Conservation (phyloP, 148 eudicot genomes). For the Rhododendron ferrugineum region DNA sequence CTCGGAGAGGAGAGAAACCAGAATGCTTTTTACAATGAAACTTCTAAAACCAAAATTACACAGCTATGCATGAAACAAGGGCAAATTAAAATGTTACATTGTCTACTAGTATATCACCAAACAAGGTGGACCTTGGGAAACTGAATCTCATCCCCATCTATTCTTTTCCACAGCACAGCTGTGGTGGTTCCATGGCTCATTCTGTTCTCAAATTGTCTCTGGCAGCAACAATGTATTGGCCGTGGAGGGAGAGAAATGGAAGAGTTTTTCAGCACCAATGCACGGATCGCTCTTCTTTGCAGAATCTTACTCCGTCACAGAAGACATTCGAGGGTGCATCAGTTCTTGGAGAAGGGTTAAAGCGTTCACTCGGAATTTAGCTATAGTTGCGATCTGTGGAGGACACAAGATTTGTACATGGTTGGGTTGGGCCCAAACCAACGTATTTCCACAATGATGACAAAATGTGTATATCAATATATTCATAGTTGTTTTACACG, state of each 20-base stretch:
- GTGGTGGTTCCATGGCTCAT: neutral
- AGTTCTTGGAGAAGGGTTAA: neutral
- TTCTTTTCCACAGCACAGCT: neutral
- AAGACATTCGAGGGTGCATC: neutral
- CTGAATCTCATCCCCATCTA: neutral
- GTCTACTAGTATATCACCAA: neutral
- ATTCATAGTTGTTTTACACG: too few relatives aligned
- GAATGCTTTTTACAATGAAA: neutral
- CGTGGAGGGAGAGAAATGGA: neutral
- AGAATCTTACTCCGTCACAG: neutral
- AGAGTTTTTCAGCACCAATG: neutral
- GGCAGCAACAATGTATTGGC: neutral
- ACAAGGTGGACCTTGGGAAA: neutral
- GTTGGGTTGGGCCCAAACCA: too few relatives aligned
- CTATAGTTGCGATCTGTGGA: neutral
- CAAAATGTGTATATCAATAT: too few relatives aligned
- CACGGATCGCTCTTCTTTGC: neutral
- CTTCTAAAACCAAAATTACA: neutral
- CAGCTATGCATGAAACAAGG: neutral
- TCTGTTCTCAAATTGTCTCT: neutral
- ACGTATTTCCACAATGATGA: too few relatives aligned
- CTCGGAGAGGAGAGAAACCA: neutral
- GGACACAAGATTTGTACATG: too few relatives aligned
- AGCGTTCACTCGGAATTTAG: too few relatives aligned
- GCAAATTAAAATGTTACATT: neutral